Conservation (phyloP, 305 asterid species). For the Rubia peregrina region DNA sequence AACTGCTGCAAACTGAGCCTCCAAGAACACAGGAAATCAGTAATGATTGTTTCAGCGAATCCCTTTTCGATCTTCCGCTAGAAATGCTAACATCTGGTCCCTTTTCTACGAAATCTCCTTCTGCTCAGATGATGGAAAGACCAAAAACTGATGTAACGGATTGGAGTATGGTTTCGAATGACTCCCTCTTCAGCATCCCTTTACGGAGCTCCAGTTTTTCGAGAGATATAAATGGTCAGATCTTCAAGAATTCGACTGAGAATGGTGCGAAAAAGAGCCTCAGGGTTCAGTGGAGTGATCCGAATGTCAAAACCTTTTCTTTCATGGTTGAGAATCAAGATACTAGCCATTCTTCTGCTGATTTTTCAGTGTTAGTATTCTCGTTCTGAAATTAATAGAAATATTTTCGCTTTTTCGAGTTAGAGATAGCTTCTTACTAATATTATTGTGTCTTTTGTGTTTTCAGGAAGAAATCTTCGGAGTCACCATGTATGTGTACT, state of each 20-base stretch:
- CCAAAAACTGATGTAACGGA: conserved; percentile 24
- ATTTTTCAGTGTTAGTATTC: conserved; percentile 40
- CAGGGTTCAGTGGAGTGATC: conserved; percentile 16
- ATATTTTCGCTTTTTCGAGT: not conserved
- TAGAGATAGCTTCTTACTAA: not conserved
- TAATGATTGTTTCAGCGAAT: conserved; percentile 21
- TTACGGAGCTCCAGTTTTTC: conserved; percentile 33
- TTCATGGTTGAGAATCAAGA: conserved; percentile 23
- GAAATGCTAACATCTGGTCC: conserved; percentile 27
- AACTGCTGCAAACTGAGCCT: conserved; percentile 20
- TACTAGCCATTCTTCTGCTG: conserved; percentile 15
- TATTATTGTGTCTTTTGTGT: conserved; percentile 17
- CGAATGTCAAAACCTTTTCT: conserved; percentile 15
- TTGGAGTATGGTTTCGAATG: conserved; percentile 58
- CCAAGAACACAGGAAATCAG: conserved; percentile 22
- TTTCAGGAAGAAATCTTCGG: conserved; percentile 40
- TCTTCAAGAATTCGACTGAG: conserved; percentile 11
- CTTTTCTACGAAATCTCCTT: conserved; percentile 44
- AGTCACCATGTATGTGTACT: conserved; percentile 27
- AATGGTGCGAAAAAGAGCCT: conserved; percentile 16
- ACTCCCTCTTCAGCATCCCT: conserved; percentile 61
- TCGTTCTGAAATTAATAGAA: not conserved
- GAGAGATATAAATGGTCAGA: conserved; percentile 16
- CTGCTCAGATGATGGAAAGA: conserved; percentile 55
- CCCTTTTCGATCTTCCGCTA: conserved; percentile 22